Conservation (phyloP, 1,284 basidiomycete species). For the Ganoderma leucocontextum region DNA sequence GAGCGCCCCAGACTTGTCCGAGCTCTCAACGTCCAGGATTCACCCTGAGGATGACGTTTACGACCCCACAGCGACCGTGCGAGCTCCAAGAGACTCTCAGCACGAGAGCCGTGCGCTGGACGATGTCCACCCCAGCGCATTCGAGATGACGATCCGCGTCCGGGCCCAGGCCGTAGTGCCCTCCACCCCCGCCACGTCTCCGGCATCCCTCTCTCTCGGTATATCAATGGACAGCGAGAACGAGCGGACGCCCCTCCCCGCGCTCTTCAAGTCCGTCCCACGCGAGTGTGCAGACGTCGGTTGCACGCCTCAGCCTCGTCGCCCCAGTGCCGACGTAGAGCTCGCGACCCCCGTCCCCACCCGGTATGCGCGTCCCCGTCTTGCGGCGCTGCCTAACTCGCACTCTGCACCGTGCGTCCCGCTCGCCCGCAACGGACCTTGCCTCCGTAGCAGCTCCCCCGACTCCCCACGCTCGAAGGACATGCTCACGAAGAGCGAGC, state of each 20-base stretch:
- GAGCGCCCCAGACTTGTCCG: background rate
- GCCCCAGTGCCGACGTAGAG: background rate
- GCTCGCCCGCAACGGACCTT: background rate
- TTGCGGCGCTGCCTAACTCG: background rate
- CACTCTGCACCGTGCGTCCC: background rate
- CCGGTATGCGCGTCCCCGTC: background rate
- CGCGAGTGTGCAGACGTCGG: slow-evolving; percentile 9
- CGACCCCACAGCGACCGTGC: background rate
- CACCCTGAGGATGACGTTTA: background rate
- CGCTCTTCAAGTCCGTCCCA: slow-evolving; percentile 2
- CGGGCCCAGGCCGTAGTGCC: background rate
- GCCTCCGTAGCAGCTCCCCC: background rate
- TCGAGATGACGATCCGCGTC: background rate
- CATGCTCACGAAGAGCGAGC: background rate
- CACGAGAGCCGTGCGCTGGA: background rate
- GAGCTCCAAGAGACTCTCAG: background rate
- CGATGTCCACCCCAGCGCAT: background rate
- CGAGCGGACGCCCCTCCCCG: slow-evolving; percentile 10
- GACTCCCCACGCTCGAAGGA: background rate
- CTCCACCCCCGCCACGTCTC: background rate
- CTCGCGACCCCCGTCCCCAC: background rate
- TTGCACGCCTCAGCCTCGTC: slow-evolving; percentile 4
- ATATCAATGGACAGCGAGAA: background rate
- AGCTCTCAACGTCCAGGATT: background rate
- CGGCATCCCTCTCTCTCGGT: background rate